Base-by-base conservation (phyloP, 768 basidiomycete genomes). In the Leccinum rimulosum region DNA sequence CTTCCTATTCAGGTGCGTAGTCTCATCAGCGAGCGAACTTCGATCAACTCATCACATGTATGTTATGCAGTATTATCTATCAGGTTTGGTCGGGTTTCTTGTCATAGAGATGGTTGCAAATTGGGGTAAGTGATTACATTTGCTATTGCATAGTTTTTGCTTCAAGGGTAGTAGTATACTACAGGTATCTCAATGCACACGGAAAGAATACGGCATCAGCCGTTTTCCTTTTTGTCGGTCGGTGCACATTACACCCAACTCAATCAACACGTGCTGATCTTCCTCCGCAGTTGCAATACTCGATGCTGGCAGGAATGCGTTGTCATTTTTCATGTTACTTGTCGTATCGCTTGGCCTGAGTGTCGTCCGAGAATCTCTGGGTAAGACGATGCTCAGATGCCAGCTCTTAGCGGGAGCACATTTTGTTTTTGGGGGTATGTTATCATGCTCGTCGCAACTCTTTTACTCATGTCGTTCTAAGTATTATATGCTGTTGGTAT, bases 401-500 rank as follows among this genome's bases (percentile, higher is more conserved):
- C 87, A 93, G 67, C 70, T 88, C 22, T 77, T 99, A 56, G 89
- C 94, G 10, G 83, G 79, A 1, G 85, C 88, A 38, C 96, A 98
- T 73, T 97, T 97, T 66, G 67, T 95, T 58, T 98, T 98, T 68
- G 95, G 95, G 71, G 92, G 96, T 97, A 71, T 62, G 88, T 75
- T 22, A 47, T 53, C 35, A 47, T 33, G 51, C 52, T 28, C 47
- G 14, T 15, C 2, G 3, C 6, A 8, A 36, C 28, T 45, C 40
- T 55, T 36, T 15, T 10, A 27, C 62, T 70, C n/a, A 71, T 30
- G 30, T n/a, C 2, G 51, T 31, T 58, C 3, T 14, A 60, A 93
- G 91, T 95, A 35, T 74, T 98, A 47, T 99, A 98, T 70, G 90
- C 93, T 8, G 85, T 98, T 54, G 97, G 97, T 19, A 95, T 96